These are phyloP conservation scores for Fusarium subglutinans DNA, from an alignment of 2,329 filamentous ascomycete genomes.

Conservation along the genomic window DNA sequence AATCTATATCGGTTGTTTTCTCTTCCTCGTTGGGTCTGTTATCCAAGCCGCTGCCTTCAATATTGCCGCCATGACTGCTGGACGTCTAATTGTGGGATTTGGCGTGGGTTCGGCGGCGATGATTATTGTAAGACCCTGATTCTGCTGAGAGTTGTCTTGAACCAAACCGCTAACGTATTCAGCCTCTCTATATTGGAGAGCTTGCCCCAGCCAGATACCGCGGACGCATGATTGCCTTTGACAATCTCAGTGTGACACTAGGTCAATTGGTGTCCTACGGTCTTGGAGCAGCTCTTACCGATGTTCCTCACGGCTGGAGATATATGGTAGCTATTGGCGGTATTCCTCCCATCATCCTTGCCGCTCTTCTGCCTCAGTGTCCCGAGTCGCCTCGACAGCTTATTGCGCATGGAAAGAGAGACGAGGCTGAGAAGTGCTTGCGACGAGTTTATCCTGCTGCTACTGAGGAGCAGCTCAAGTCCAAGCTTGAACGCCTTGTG, in stretches of 20 bases:
- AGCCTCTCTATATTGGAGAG: slow-evolving; percentile 57
- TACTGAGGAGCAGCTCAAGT: slow-evolving; percentile 52
- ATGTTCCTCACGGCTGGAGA: slow-evolving; percentile 56
- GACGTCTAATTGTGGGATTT: slow-evolving; percentile 57
- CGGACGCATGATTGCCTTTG: slow-evolving; percentile 59
- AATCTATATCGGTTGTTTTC: slow-evolving; percentile 41
- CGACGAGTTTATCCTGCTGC: slow-evolving; percentile 52
- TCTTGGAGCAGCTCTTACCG: slow-evolving; percentile 52
- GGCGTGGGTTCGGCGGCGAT: slow-evolving; percentile 59
- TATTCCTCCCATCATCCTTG: slow-evolving; percentile 56
- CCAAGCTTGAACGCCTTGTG: slow-evolving; percentile 55
- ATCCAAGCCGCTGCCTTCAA: slow-evolving; percentile 42
- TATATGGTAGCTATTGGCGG: slow-evolving; percentile 60
- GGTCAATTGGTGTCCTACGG: slow-evolving; percentile 54
- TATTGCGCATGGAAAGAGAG: slow-evolving; percentile 51
- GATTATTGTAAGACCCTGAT: slow-evolving; percentile 44
- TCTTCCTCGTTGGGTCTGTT: slow-evolving; percentile 39
- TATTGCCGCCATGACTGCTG: slow-evolving; percentile 42
- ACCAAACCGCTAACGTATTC: neutral
- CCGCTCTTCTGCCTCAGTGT: slow-evolving; percentile 53
- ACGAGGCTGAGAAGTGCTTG: slow-evolving; percentile 52
- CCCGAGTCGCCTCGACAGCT: slow-evolving; percentile 60
- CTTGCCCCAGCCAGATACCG: slow-evolving; percentile 59
- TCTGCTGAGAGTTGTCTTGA: rapidly evolving
- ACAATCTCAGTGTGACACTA: slow-evolving; percentile 57